Evolutionary conservation across 2,329 filamentous ascomycete genomes (phyloP), one percentile per base, ranked within the genome.

Genomic region (Trichoderma endophyticum): DNA sequence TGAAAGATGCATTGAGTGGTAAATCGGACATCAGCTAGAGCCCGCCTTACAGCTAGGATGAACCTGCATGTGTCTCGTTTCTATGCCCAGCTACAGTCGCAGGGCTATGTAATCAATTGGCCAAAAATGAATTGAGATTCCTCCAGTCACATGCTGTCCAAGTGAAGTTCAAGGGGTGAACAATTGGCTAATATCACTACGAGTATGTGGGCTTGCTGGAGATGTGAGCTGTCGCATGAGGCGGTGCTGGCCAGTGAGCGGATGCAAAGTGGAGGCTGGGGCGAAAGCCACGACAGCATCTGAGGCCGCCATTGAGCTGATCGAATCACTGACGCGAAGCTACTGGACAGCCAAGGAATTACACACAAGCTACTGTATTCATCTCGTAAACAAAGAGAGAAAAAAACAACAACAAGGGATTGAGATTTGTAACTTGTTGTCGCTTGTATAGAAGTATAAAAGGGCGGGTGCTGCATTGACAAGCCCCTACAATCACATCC

Each of bases 161-260:
- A 12, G 3, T 3, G 43, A 51, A 51, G 43, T 4, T 21, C 9
- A 43, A 18, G n/a, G 61, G 61, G 26, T 59, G 15, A 9, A 26
- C 57, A 59, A 70, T 68, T 56, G 67, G 57, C 57, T 54, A 14
- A 6, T 15, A 43, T 3, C 3, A 8, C 15, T 43, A 18, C 36
- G 15, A 8, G 36, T 43, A 32, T 57, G 48, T 43, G 68, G 39
- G 59, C 39, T 54, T 26, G 36, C 43, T 36, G 48, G 28, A 18
- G n/a, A 59, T 26, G 24, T 34, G 67, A 61, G 67, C 59, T 70
- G 67, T 70, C 51, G 64, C 61, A 59, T 63, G 69, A 64, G 60
- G 69, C 69, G 59, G 60, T 64, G 65, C 65, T 70, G 43, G 54
- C 69, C 62, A 63, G 69, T 63, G 11, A 71, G 60, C 69, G 60